Base-by-base conservation (phyloP, 2,329 filamentous ascomycete species). In the Colletotrichum tabaci region DNA sequence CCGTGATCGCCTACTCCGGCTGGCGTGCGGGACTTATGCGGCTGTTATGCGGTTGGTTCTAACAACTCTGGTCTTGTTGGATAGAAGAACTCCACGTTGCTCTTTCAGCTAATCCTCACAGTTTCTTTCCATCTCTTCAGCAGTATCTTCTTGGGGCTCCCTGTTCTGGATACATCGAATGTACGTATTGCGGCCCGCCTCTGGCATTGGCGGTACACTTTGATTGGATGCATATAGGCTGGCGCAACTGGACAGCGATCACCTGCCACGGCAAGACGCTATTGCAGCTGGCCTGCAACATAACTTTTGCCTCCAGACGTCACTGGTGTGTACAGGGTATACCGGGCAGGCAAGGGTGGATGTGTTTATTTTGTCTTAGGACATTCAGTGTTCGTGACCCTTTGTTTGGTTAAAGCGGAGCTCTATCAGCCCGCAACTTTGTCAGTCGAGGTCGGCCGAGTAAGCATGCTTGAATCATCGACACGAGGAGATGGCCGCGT, bases 21-120 rank as follows among this genome's bases (percentile, higher is more conserved):
- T 38, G 65, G 40, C 47, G 52, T 52, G 65, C 52, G 68, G 68
- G 68, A 68, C 65, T 63, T 49, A 55, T 71, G 68, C 68, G 47
- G 65, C 68, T 71, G 52, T 58, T 58, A 71, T 68, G 65, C 68
- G 52, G 65, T 71, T 71, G 65, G 64, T 71, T 56, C 49, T 42
- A 47, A 68, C 52, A 40, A 16, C 30, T 40, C 47, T 30, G 63
- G 68, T 10, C 65, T 71, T 53, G 58, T 67, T 58, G 46, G 64
- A 46, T 52, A 58, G 44, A 68, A 35, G 35, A 38, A 58, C 47
- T 60, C 64, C 52, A 60, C 68, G 58, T 60, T 71, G 68, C 67
- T 47, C n/a, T 42, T 30, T 35, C 30, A 35, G 30, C 30, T 35
- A 35, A 35, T 2, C 8, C 8, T 35, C 30, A 9, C 30, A 35